phyloP scores from a whole-genome alignment of 2,329 filamentous ascomycete species.

The Cladorrhinum sp. region DNA sequence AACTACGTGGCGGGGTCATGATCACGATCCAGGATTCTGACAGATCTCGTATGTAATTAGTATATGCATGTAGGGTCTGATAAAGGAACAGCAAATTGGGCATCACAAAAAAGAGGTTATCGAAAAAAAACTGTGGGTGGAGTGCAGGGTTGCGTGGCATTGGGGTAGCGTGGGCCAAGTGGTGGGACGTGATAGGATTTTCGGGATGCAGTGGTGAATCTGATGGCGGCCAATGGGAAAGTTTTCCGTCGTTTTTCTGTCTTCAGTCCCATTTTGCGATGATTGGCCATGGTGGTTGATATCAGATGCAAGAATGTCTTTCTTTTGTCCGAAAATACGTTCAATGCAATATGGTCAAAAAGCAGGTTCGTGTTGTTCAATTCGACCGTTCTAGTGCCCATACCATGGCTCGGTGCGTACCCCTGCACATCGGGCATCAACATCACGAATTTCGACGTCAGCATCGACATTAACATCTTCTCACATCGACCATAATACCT shows the following conservation, averaged over 20 bases:
- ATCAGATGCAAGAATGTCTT: not conserved
- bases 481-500: too few species aligned
- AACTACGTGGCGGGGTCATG: not conserved
- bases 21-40: not conserved
- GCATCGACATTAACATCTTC: too few species aligned
- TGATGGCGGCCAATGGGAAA: not conserved
- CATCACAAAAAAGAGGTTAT: not conserved
- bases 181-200: not conserved
- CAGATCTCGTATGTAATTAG: not conserved
- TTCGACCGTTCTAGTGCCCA: too few species aligned
- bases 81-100: not conserved
- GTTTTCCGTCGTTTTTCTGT: not conserved
- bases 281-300: not conserved
- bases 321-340: not conserved
- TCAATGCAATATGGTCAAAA: too few species aligned
- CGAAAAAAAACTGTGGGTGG: not conserved
- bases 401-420: too few species aligned
- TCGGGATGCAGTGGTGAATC: not conserved
- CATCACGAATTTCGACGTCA: too few species aligned
- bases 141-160: not conserved
- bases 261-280: not conserved
- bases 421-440: too few species aligned
- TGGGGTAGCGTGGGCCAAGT: not conserved
- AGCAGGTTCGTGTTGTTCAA: too few species aligned
- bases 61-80: not conserved